A percentile compares a stretch with the other conserved stretches of the same genome.
Conservation (phyloP, 2,329 filamentous ascomycete species). For the Blastomyces emzantsi region DNA sequence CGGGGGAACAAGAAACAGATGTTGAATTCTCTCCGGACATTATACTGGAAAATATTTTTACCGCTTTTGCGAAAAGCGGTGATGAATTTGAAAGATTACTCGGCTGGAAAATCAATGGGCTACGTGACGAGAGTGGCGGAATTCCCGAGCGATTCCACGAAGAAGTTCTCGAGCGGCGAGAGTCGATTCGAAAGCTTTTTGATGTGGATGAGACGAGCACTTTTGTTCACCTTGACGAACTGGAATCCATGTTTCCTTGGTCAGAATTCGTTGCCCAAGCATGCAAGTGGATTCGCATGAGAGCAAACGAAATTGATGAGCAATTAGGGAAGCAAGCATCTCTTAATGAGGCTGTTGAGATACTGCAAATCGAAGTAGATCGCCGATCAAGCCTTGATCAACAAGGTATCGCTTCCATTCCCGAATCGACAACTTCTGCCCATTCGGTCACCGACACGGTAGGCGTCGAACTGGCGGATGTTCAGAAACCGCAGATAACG, state of each 20-base stretch:
- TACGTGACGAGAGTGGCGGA: slow-evolving; percentile 7
- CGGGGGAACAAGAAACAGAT: not conserved
- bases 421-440: slow-evolving; percentile 30
- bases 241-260: slow-evolving; percentile 45
- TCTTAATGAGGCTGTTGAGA: slow-evolving; percentile 24
- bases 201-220: slow-evolving; percentile 1
- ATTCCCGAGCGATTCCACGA: not conserved
- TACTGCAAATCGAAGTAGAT: slow-evolving; percentile 24
- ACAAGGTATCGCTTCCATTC: slow-evolving; percentile 19
- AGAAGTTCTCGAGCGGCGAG: slow-evolving; percentile 8
- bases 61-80: not conserved
- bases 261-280: slow-evolving; percentile 37
- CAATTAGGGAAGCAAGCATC: slow-evolving; percentile 38
- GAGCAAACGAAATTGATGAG: slow-evolving; percentile 38
- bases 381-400: slow-evolving; percentile 20
- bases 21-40: not conserved
- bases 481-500: not conserved
- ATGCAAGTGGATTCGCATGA: slow-evolving; percentile 40
- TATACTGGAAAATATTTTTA: slow-evolving; percentile 12
- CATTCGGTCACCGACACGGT: not conserved
- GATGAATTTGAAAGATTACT: slow-evolving; percentile 7
- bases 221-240: slow-evolving; percentile 33
- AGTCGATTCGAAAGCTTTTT: slow-evolving; percentile 4
- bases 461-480: not conserved
- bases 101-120: slow-evolving; percentile 15